Conservation (phyloP, 2,329 filamentous ascomycete genomes). For the Fusarium globosum region DNA sequence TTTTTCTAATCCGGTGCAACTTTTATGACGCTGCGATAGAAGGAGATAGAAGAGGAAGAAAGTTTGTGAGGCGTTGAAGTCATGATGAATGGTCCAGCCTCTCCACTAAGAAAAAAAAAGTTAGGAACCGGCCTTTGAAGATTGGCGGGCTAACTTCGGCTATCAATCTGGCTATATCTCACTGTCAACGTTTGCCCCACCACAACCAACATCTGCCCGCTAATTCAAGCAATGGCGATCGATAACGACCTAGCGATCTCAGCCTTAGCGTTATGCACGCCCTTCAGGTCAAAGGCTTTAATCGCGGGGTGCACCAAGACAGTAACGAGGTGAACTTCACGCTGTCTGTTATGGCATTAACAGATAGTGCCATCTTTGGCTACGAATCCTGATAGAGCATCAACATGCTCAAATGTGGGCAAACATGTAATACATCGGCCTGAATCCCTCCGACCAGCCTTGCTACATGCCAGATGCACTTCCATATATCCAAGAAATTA, state of each 20-base stretch:
- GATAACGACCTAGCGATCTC: neutral
- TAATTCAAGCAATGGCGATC: neutral
- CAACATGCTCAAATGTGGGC: neutral
- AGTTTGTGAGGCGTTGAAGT: slow-evolving; percentile 15
- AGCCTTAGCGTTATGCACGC: slow-evolving; percentile 20
- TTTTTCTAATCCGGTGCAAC: slow-evolving; percentile 43
- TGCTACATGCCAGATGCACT: neutral
- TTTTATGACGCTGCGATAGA: slow-evolving; percentile 5
- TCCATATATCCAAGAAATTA: neutral
- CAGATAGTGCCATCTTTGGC: neutral
- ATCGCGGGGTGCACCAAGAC: neutral
- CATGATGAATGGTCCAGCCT: slow-evolving; percentile 26
- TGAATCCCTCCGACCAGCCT: neutral
- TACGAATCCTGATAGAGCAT: neutral
- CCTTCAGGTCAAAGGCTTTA: slow-evolving; percentile 16
- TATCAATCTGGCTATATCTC: slow-evolving; percentile 10
- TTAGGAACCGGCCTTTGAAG: slow-evolving; percentile 16
- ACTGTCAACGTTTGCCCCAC: neutral
- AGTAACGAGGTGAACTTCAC: neutral
- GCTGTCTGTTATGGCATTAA: neutral
- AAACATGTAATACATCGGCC: neutral
- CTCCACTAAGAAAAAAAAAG: slow-evolving; percentile 26
- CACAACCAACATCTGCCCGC: neutral
- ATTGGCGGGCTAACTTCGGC: slow-evolving; percentile 43
- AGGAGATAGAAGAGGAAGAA: slow-evolving; percentile 17